These are phyloP conservation scores for Lactuca sativa DNA, from an alignment of 129 eudicot genomes.

Conservation along the genomic window DNA sequence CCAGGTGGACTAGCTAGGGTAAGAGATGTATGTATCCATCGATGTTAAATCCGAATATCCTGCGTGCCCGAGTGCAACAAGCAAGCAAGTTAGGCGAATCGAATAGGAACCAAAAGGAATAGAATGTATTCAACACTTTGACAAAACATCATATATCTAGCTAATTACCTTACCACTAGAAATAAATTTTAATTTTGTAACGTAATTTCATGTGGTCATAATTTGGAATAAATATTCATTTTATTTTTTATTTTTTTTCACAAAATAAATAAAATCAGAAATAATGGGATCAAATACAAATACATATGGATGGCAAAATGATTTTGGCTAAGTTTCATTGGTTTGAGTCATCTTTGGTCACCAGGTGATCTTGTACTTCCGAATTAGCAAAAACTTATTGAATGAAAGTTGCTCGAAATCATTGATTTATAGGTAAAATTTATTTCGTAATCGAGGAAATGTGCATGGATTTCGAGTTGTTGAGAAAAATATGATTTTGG, in stretches of 20 bases:
- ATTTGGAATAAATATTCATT: conserved; percentile 14
- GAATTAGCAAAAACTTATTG: too few species aligned
- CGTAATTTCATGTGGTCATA: conserved; percentile 1
- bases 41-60: background rate
- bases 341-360: too few species aligned
- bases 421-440: too few species aligned
- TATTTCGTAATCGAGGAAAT: too few species aligned
- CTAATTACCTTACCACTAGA: conserved; percentile 7
- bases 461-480: too few species aligned
- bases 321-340: too few species aligned
- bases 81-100: background rate
- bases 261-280: background rate
- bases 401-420: too few species aligned
- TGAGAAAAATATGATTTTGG: too few species aligned
- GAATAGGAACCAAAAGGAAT: background rate
- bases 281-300: background rate
- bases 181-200: conserved; percentile 14
- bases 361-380: too few species aligned
- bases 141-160: conserved; percentile 13
- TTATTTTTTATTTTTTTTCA: background rate
- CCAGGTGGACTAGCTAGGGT: conserved; percentile 2
- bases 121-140: conserved; percentile 22
- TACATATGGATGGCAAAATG: background rate
- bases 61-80: conserved; percentile 19
- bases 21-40: conserved; percentile 22